A percentile compares a stretch with the other conserved stretches of the same genome.
phyloP scores from a whole-genome alignment of 768 basidiomycete species.

The Cystobasidium ongulense region DNA sequence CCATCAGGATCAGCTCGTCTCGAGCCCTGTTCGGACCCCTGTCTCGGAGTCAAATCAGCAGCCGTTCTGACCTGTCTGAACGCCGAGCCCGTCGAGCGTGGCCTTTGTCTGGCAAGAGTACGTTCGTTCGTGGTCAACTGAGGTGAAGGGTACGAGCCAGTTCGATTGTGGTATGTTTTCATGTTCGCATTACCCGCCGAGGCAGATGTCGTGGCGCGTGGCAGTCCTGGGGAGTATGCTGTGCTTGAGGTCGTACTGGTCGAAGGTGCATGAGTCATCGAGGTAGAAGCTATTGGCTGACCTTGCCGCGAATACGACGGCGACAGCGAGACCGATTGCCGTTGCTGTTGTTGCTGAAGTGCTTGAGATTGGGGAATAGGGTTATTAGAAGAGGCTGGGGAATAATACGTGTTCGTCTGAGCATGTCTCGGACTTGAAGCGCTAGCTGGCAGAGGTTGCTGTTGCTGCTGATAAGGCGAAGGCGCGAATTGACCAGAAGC shows the following conservation, averaged over 20 bases:
- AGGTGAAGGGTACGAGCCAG: neutral
- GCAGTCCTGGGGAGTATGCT: neutral
- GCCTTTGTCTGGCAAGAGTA: neutral
- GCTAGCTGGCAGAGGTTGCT: neutral
- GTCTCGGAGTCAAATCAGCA: constrained; percentile 68
- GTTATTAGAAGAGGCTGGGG: constrained; percentile 1
- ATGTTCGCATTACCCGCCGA: too few species aligned
- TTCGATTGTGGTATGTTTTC: neutral
- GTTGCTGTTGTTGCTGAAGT: constrained; percentile 17
- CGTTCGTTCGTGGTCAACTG: neutral
- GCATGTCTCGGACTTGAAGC: neutral
- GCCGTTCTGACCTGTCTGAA: constrained; percentile 68
- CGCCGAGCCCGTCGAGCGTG: constrained; percentile 49
- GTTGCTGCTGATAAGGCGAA: constrained; percentile 11
- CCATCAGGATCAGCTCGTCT: constrained; percentile 65
- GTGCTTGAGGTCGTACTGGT: neutral
- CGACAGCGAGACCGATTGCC: constrained; percentile 7
- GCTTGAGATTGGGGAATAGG: neutral
- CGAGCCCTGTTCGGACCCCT: constrained; percentile 57
- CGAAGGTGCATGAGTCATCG: neutral
- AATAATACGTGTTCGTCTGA: neutral
- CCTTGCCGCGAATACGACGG: neutral
- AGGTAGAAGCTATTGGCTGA: neutral
- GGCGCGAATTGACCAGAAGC: neutral
- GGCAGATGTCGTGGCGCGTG: neutral